These are phyloP conservation scores for Chlamydomonas reinhardtii DNA, from an alignment of 163 green algal genomes.

Conservation along the genomic window DNA sequence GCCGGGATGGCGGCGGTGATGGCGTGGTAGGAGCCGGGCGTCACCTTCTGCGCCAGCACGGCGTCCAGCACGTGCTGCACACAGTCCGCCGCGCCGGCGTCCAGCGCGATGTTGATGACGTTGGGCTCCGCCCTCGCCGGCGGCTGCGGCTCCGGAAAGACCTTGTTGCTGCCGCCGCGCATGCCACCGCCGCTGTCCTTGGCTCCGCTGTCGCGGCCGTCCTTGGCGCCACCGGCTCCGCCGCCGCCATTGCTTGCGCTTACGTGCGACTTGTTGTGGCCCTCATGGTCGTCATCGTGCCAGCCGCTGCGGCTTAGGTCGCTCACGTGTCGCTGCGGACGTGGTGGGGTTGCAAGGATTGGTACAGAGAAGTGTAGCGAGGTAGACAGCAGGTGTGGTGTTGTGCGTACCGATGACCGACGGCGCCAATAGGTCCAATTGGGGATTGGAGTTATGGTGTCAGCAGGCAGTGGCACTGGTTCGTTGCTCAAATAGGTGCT, in stretches of 20 bases:
- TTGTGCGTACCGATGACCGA: too few relatives aligned
- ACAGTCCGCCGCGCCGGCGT: slow-evolving; percentile 53
- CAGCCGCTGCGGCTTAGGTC: slow-evolving; percentile 21
- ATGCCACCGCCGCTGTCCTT: not conserved
- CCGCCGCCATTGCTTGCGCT: not conserved
- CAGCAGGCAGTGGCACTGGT: too few relatives aligned
- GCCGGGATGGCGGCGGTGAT: slow-evolving; percentile 54
- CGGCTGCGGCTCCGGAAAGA: slow-evolving; percentile 18
- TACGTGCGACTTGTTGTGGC: not conserved
- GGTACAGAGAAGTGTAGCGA: too few relatives aligned
- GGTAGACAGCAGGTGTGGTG: too few relatives aligned
- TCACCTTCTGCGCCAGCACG: slow-evolving; percentile 61
- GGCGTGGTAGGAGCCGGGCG: slow-evolving; percentile 56
- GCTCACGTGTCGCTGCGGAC: slow-evolving; percentile 26
- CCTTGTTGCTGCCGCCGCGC: slow-evolving; percentile 11
- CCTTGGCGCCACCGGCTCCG: not conserved
- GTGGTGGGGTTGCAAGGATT: too few relatives aligned
- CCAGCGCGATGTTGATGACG: slow-evolving; percentile 54
- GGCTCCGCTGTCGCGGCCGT: not conserved
- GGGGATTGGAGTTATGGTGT: too few relatives aligned
- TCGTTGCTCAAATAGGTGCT: too few relatives aligned
- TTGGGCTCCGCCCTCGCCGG: slow-evolving; percentile 47
- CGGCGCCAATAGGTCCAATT: too few relatives aligned
- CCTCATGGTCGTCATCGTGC: slow-evolving; percentile 7
- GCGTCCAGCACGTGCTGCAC: slow-evolving; percentile 60